phyloP scores from a whole-genome alignment of 1,284 basidiomycete species.

The Earliella scabrosa region DNA sequence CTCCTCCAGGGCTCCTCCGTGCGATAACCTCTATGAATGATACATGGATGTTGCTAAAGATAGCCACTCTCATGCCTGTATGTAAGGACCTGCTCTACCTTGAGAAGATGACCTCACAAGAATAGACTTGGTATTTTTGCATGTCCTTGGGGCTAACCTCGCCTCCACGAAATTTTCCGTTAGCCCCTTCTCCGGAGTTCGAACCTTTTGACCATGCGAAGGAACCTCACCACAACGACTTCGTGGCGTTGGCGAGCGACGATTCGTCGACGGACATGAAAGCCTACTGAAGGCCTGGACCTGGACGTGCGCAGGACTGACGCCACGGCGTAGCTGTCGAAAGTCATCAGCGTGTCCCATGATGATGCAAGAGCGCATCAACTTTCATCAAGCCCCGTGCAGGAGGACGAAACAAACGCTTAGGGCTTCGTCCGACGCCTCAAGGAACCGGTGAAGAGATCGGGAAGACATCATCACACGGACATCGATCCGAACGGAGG shows the following conservation, averaged over 20 bases:
- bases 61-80: not conserved
- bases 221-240: not conserved
- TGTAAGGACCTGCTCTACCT: not conserved
- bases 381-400: not conserved
- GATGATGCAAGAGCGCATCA: slow-evolving; percentile 27
- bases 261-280: not conserved
- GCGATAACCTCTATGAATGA: not conserved
- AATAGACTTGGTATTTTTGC: too few relatives aligned
- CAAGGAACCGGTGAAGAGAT: slow-evolving; percentile 20
- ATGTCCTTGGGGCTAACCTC: too few relatives aligned
- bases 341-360: slow-evolving; percentile 18
- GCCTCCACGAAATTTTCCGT: too few relatives aligned
- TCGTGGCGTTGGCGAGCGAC: not conserved
- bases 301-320: too few relatives aligned
- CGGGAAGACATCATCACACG: slow-evolving; percentile 15
- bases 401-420: slow-evolving; percentile 1
- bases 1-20: too few relatives aligned
- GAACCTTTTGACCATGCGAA: too few relatives aligned
- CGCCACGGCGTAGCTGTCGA: not conserved
- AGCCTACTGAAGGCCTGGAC: not conserved
- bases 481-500: slow-evolving; percentile 17
- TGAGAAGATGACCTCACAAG: not conserved
- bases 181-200: too few relatives aligned
- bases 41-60: not conserved
- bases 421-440: not conserved